These are phyloP conservation scores for Staphylotrichum tortipilum DNA, from an alignment of 495 filamentous ascomycete species.

Conservation along the genomic window DNA sequence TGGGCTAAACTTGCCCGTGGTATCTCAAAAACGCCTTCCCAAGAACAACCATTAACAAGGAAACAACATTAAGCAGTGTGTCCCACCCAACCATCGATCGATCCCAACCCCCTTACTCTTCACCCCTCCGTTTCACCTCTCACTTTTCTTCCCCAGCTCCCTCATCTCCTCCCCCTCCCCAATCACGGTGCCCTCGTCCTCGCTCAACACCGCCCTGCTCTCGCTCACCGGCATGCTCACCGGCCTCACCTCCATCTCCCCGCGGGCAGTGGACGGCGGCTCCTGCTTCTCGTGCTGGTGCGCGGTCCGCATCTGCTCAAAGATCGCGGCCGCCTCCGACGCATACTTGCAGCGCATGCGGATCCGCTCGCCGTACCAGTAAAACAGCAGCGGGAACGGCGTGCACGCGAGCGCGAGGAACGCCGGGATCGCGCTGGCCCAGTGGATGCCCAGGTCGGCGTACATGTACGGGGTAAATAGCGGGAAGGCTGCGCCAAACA, in stretches of 20 bases:
- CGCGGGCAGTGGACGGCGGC: background rate
- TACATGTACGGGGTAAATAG: constrained; percentile 78
- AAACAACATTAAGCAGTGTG: background rate
- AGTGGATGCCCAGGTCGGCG: constrained; percentile 64
- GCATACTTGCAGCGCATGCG: constrained; percentile 68
- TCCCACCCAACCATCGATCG: too few species aligned
- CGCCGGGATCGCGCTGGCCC: constrained; percentile 69
- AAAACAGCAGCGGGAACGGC: constrained; percentile 75
- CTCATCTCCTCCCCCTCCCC: constrained; percentile 7
- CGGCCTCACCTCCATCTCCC: constrained; percentile 4
- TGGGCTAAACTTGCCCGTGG: too few species aligned
- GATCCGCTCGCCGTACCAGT: constrained; percentile 61
- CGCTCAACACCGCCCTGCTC: constrained; percentile 11
- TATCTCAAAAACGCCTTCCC: background rate
- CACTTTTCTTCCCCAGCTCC: background rate
- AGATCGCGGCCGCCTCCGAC: constrained; percentile 50
- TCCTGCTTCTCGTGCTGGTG: background rate
- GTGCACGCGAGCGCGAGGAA: constrained; percentile 69
- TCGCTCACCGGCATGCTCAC: background rate
- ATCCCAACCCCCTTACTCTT: background rate
- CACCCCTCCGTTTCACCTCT: too few species aligned
- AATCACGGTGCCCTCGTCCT: constrained; percentile 17
- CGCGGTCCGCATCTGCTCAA: constrained; percentile 25
- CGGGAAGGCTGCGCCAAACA: constrained; percentile 77
- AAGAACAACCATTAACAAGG: background rate